Base-by-base conservation (phyloP, 257 asterid genomes). In the Mitragyna speciosa region DNA sequence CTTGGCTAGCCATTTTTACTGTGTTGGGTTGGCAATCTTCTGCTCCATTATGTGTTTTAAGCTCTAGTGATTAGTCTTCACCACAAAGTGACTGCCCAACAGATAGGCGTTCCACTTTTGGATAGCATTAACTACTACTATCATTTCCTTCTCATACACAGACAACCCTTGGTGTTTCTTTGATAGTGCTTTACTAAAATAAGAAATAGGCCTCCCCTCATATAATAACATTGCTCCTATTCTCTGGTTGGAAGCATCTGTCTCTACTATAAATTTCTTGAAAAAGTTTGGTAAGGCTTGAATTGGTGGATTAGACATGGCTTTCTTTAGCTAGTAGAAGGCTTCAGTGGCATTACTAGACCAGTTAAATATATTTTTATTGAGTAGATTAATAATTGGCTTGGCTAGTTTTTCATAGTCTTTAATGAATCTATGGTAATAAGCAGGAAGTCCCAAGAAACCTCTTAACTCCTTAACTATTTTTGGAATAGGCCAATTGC, bases 181-280 rank as follows among this genome's bases (percentile, higher is more conserved):
- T 8, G 36, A 8, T 28, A 64, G 9, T 1, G 73, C 70, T 5
- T 64, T 64, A 7, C 70, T 64, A 2, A 26, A 30, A 5, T 6
- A 26, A 5, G 36, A 0, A 0, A 64, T 0, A 0, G 39, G 70
- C 10, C 7, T n/a, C 6, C 17, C 36, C 7, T n/a, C 19, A 3
- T 64, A 17, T 10, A 64, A 0, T 2, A 64, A 15, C 15, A 64
- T 39, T 0, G 16, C 36, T 1, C 19, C 39, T 8, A 64, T 30
- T 0, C 70, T 19, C 26, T 6, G 2, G 0, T 36, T 36, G 0
- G 15, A 64, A 0, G 70, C 70, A 26, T 64, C 19, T 1, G 70
- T 30, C 19, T 64, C 70, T 0, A 64, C 6, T 3, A 17, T 4
- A 54, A 54, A 54, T 4, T 5, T 24, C 1, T 5, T 4, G 4